These are phyloP conservation scores for Ogataea parapolymorpha DNA, from an alignment of 805 yeast species.

Conservation along the genomic window DNA sequence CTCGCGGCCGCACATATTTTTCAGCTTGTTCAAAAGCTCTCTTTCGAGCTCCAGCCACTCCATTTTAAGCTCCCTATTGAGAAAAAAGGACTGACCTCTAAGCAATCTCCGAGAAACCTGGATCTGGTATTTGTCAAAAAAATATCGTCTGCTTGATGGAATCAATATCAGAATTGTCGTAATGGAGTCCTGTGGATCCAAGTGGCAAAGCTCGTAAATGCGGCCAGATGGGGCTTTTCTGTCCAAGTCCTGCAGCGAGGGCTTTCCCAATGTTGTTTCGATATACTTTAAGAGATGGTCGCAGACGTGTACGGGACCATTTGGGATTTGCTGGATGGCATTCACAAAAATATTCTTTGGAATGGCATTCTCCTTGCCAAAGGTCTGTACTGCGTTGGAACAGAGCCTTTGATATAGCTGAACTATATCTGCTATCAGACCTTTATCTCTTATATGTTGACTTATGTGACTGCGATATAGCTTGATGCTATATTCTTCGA, in stretches of 20 bases:
- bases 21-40: conserved; percentile 4
- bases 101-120: conserved; percentile 21
- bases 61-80: conserved; percentile 1
- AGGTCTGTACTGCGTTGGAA: background rate
- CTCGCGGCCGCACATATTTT: conserved; percentile 14
- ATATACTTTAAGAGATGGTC: conserved; percentile 13
- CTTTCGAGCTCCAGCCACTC: conserved; percentile 13
- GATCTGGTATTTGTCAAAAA: conserved; percentile 23
- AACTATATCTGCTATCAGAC: background rate
- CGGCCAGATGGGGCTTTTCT: background rate
- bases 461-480: background rate
- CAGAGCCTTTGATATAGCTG: background rate
- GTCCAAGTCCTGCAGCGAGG: background rate
- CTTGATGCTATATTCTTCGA: background rate
- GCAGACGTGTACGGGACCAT: conserved; percentile 11
- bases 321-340: background rate
- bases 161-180: conserved; percentile 14
- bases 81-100: conserved; percentile 10
- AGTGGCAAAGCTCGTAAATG: background rate
- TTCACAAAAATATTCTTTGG: background rate
- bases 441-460: background rate
- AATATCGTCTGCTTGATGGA: conserved; percentile 19
- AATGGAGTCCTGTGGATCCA: background rate
- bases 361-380: background rate
- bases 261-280: conserved; percentile 10